Base-by-base conservation (phyloP, 2,329 filamentous ascomycete species). In the Alternaria rosae region DNA sequence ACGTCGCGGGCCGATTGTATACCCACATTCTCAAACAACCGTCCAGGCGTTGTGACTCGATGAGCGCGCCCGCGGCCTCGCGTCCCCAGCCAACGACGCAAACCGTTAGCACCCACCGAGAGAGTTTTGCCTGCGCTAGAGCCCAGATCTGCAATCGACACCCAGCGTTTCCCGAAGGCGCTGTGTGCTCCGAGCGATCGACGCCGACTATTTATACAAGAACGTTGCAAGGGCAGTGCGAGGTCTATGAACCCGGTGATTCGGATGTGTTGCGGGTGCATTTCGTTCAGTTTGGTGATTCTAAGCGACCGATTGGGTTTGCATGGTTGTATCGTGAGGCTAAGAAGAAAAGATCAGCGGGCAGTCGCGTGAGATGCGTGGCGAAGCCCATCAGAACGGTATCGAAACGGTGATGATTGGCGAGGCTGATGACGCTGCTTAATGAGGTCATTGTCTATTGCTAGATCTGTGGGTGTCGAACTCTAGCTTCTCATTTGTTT, bases 111-210 rank as follows among this genome's bases (percentile, higher is more conserved):
- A 61, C 51, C 17, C 56, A 25, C 54, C 54, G 59, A 61, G 47
- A 57, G 48, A 47, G 59, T 61, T 61, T 61, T 48, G 59, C 32
- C 38, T 26, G 54, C 59, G 59, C 59, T 61, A 61, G 38, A 61
- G 47, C 41, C 54, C 47, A 43, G 47, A 44, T 47, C 47, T 61
- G 59, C 54, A 57, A 53, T 58, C 54, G 41, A 48, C 48, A 61
- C 41, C 23, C 59, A 57, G 47, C 28, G 42, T 58, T 61, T 44
- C 59, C 59, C 48, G 45, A 61, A 57, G 47, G 35, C 44, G 59
- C 54, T 47, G 20, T 32, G 47, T 53, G 17, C 59, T 57, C 54
- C 59, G 59, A 58, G 59, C 35, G 59, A 61, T 61, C 59, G 59
- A 41, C 54, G 45, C 32, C n/a, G 28, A 53, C 41, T 57, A 57